Conservation (phyloP, 2,329 filamentous ascomycete genomes). For the Macrophomina phaseolina region DNA sequence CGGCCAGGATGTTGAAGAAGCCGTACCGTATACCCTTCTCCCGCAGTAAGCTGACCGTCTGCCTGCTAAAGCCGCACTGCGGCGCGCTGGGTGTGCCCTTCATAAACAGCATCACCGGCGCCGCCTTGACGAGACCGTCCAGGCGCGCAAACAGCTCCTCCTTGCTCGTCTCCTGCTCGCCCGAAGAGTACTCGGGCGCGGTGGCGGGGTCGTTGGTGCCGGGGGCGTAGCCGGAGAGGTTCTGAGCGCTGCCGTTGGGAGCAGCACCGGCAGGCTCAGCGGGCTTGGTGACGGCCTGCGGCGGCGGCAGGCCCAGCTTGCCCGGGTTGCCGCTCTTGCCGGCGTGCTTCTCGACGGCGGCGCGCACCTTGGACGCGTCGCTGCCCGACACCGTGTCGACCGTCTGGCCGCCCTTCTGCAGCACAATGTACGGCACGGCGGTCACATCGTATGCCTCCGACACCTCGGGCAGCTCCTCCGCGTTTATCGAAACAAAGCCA, state of each 20-base stretch:
- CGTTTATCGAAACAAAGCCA: slow-evolving; percentile 88
- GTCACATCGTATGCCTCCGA: slow-evolving; percentile 93
- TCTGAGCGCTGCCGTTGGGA: slow-evolving; percentile 43
- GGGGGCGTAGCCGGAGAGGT: slow-evolving; percentile 55
- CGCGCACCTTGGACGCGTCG: slow-evolving; percentile 83
- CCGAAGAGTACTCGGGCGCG: slow-evolving; percentile 53
- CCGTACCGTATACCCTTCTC: slow-evolving; percentile 94
- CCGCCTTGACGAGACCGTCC: slow-evolving; percentile 86
- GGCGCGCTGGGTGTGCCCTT: slow-evolving; percentile 89
- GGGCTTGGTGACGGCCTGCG: slow-evolving; percentile 52
- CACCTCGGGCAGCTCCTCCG: slow-evolving; percentile 90
- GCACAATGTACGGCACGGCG: slow-evolving; percentile 89
- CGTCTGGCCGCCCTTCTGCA: slow-evolving; percentile 75
- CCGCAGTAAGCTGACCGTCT: slow-evolving; percentile 83
- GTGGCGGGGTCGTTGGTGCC: slow-evolving; percentile 49
- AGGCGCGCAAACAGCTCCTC: slow-evolving; percentile 86
- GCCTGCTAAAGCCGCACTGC: slow-evolving; percentile 91
- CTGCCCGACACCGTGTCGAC: slow-evolving; percentile 88
- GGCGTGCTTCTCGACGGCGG: slow-evolving; percentile 83
- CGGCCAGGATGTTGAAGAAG: slow-evolving; percentile 98
- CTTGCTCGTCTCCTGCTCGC: slow-evolving; percentile 60
- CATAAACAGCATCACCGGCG: slow-evolving; percentile 98
- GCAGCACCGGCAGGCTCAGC: slow-evolving; percentile 38
- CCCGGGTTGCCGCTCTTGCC: slow-evolving; percentile 51
- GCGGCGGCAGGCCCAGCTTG: slow-evolving; percentile 47